Evolutionary conservation across 805 yeast species (phyloP).

Genomic region (Starmerella ratchasimensis): DNA sequence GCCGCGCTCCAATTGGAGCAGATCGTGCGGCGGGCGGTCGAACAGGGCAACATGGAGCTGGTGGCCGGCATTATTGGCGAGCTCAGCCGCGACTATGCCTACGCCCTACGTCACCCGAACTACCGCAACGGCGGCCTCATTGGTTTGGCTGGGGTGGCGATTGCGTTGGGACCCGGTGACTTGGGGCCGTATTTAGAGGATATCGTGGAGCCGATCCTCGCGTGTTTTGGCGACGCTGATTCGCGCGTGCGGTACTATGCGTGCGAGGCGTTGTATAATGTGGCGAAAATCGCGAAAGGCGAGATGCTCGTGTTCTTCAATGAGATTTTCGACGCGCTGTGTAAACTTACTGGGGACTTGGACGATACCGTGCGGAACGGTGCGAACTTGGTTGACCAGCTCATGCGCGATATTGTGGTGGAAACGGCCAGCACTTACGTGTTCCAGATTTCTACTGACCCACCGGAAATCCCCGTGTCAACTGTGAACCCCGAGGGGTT

Average conservation of each 20-base stretch:
- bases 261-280: constrained; percentile 87
- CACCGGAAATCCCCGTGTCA: constrained; percentile 41
- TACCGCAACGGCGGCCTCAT: constrained; percentile 92
- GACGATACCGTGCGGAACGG: constrained; percentile 90
- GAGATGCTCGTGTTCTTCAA: constrained; percentile 83
- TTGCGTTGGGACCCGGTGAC: constrained; percentile 73
- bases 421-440: constrained; percentile 86
- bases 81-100: constrained; percentile 60
- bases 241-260: constrained; percentile 96
- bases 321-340: constrained; percentile 85
- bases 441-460: constrained; percentile 42
- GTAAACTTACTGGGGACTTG: constrained; percentile 77
- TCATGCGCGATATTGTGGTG: constrained; percentile 86
- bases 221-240: constrained; percentile 93
- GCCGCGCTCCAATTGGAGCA: constrained; percentile 59
- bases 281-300: constrained; percentile 92
- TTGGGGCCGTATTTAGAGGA: constrained; percentile 72
- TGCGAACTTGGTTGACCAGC: constrained; percentile 79
- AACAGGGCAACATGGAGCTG: constrained; percentile 44
- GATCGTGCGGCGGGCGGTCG: constrained; percentile 54
- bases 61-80: constrained; percentile 55
- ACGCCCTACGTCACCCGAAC: constrained; percentile 71
- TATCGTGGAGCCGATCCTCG: constrained; percentile 82
- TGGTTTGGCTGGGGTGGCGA: constrained; percentile 90
- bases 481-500: constrained; percentile 29